Evolutionary conservation across 2,329 filamentous ascomycete genomes (phyloP), one percentile per base, ranked within the genome.

Genomic region (Beauveria rudraprayagi): DNA sequence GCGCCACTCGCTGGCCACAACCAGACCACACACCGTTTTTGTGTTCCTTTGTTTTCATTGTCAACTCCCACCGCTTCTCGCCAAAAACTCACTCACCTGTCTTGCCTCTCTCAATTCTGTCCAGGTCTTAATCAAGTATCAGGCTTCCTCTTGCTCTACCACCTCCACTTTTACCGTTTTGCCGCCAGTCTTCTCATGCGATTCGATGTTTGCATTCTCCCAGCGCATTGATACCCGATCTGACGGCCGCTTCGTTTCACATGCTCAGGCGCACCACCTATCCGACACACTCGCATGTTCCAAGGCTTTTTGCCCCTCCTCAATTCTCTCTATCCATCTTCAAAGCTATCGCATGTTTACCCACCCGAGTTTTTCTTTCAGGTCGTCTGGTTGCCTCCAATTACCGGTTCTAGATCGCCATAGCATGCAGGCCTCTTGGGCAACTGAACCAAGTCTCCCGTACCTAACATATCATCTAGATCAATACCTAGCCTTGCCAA

Each of bases 191-290:
- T 28, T 24, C 7, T 47, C 28, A 28, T 48, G 24, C 34, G 24
- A 17, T 37, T 11, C 19, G 34, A 19, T 28, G 34, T n/a, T 14
- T 54, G 9, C n/a, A 17, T 2, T 4, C 17, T n/a, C 7, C 9
- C 40, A 28, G 28, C 51, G 51, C 51, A 53, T 43, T 50, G 56
- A n/a, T 51, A 24, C 56, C 56, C 34, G 40, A 53, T n/a, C 41
- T 60, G 56, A 60, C 37, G 56, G 40, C 48, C 48, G 56, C 53
- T 60, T 60, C 48, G 56, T 60, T 60, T 60, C 56, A 60, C 26
- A 47, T 53, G 48, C 26, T 53, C 47, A 53, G 28, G 56, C 41
- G 26, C 40, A 52, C 53, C 7, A 47, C 56, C 48, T 47, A 52
- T 26, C 40, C 56, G 46, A 60, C 30, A 60, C 56, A 44, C 34